Evolutionary conservation across 1,139 yeast genomes (phyloP).

Genomic region (Debaryomyces singareniensis): DNA sequence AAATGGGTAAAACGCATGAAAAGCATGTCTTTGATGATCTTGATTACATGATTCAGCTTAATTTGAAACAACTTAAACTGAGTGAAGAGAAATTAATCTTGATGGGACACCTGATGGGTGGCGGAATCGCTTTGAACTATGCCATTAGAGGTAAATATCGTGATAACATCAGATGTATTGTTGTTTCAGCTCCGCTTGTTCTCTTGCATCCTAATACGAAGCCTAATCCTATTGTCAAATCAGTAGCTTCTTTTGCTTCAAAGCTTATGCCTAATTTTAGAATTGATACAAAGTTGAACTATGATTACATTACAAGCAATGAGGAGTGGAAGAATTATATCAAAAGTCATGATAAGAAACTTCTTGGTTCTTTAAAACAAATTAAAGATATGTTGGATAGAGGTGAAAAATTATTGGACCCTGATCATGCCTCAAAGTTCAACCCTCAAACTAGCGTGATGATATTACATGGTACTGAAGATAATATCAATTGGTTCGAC

Average conservation of each 20-base stretch:
- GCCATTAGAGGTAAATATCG: slow-evolving; percentile 59
- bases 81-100: slow-evolving; percentile 44
- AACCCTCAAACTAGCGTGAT: slow-evolving; percentile 40
- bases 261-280: slow-evolving; percentile 46
- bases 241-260: slow-evolving; percentile 43
- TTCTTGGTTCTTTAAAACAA: slow-evolving; percentile 35
- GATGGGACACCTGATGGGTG: slow-evolving; percentile 96
- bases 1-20: slow-evolving; percentile 65
- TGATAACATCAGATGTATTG: slow-evolving; percentile 47
- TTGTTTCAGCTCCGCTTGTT: slow-evolving; percentile 66
- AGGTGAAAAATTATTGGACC: slow-evolving; percentile 46
- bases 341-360: slow-evolving; percentile 28
- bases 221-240: slow-evolving; percentile 46
- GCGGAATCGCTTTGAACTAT: slow-evolving; percentile 73
- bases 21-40: slow-evolving; percentile 58
- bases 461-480: slow-evolving; percentile 38
- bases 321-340: slow-evolving; percentile 41
- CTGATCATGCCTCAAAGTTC: slow-evolving; percentile 36
- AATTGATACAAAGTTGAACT: slow-evolving; percentile 50
- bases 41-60: slow-evolving; percentile 50
- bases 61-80: slow-evolving; percentile 18
- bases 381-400: slow-evolving; percentile 61
- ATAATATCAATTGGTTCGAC: slow-evolving; percentile 47
- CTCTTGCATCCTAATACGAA: slow-evolving; percentile 50
- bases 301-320: slow-evolving; percentile 53